Evolutionary conservation across 2,329 filamentous ascomycete species (phyloP).

Genomic region (Trichocomaceae sp.): DNA sequence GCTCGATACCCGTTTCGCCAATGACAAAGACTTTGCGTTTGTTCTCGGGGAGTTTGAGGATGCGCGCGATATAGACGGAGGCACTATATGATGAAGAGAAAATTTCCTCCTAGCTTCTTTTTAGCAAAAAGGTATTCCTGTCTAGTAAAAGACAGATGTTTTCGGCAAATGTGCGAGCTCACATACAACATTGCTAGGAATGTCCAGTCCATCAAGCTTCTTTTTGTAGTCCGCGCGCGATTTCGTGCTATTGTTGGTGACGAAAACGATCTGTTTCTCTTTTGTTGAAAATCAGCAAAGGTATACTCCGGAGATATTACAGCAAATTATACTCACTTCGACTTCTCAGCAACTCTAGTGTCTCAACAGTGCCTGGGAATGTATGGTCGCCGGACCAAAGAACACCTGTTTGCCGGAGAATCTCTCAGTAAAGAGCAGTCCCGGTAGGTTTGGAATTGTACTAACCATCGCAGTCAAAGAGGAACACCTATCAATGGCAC

Average conservation of each 20-base stretch:
- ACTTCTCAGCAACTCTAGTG: conserved; percentile 71
- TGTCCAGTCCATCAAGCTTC: conserved; percentile 76
- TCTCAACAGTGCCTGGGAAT: conserved; percentile 79
- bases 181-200: conserved; percentile 61
- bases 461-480: conserved; percentile 93
- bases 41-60: conserved; percentile 68
- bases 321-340: conserved; percentile 52
- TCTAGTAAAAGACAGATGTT: neutral
- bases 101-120: conserved; percentile 64
- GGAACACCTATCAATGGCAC: conserved; percentile 63
- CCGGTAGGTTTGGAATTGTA: neutral
- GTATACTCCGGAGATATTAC: neutral
- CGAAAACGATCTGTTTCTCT: conserved; percentile 92
- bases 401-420: conserved; percentile 60
- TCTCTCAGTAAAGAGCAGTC: conserved; percentile 27
- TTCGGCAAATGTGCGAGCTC: neutral
- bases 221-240: conserved; percentile 86
- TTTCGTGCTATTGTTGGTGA: conserved; percentile 99
- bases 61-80: conserved; percentile 90
- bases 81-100: conserved; percentile 95
- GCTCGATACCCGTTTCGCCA: conserved; percentile 84
- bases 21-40: conserved; percentile 94
- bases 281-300: conserved; percentile 10
- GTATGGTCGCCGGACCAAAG: conserved; percentile 93
- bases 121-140: neutral